Percentiles rank a stretch among this genome's conserved stretches.
Conservation (phyloP, 768 basidiomycete species). For the Xerocomellus amylosporus region DNA sequence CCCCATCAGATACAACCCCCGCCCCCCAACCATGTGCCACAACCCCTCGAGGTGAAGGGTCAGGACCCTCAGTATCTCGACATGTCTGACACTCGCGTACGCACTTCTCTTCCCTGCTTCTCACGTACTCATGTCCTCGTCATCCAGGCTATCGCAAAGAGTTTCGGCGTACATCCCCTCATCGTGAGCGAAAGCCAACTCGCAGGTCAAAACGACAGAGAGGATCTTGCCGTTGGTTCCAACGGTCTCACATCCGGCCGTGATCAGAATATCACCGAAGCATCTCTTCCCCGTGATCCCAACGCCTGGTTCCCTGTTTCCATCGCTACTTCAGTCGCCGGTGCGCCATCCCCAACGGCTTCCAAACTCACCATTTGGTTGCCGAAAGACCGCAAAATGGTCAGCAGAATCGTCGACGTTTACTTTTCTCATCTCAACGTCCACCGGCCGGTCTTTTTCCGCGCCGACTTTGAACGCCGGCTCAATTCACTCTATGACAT, state of each 20-base stretch:
- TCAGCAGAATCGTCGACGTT: slow-evolving; percentile 56
- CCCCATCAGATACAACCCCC: no score
- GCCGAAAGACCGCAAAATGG: slow-evolving; percentile 72
- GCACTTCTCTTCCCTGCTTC: neutral
- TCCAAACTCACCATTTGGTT: slow-evolving; percentile 54
- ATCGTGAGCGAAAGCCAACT: slow-evolving; percentile 67
- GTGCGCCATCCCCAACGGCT: slow-evolving; percentile 17
- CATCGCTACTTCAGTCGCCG: slow-evolving; percentile 46
- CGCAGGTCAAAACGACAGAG: slow-evolving; percentile 50
- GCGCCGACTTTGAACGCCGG: slow-evolving; percentile 62
- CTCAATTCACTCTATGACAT: slow-evolving; percentile 67
- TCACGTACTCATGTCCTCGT: slow-evolving; percentile 8
- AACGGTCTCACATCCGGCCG: slow-evolving; percentile 67
- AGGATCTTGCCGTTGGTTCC: slow-evolving; percentile 77
- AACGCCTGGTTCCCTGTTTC: slow-evolving; percentile 58
- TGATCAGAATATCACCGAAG: slow-evolving; percentile 55
- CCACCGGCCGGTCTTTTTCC: slow-evolving; percentile 75
- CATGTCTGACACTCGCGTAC: slow-evolving; percentile 66
- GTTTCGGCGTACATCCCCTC: slow-evolving; percentile 71
- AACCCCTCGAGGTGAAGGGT: slow-evolving; percentile 57
- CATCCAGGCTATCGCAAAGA: slow-evolving; percentile 63
- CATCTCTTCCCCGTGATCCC: slow-evolving; percentile 57
- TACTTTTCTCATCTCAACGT: slow-evolving; percentile 78
- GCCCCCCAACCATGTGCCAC: no score
- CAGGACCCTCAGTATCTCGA: slow-evolving; percentile 79